phyloP scores from a whole-genome alignment of 1,139 yeast species.

The Suhomyces yuchorum region DNA sequence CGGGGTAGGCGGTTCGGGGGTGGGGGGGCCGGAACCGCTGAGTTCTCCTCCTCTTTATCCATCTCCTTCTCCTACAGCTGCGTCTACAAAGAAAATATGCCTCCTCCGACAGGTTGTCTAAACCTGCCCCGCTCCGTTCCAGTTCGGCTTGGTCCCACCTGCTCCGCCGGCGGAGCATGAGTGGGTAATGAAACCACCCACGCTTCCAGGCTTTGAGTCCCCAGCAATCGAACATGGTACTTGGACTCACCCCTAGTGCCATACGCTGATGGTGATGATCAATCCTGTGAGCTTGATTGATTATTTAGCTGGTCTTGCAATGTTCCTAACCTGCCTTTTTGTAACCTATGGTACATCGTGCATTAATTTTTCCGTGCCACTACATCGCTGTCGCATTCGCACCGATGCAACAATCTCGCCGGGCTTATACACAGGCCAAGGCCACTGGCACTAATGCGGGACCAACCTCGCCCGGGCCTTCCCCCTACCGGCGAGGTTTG shows the following conservation, averaged over 20 bases:
- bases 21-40: background rate
- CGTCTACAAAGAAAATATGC: background rate
- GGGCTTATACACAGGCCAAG: background rate
- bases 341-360: background rate
- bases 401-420: background rate
- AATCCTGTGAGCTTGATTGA: background rate
- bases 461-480: background rate
- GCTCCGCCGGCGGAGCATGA: background rate
- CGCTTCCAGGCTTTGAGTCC: background rate
- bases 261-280: background rate
- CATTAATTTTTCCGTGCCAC: background rate
- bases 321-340: background rate
- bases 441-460: background rate
- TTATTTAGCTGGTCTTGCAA: background rate
- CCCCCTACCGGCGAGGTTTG: background rate
- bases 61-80: background rate
- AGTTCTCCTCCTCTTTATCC: background rate
- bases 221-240: background rate
- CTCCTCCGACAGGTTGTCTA: background rate
- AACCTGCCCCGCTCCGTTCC: background rate
- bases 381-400: background rate
- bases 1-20: background rate
- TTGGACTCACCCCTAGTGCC: background rate
- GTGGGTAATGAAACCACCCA: background rate
- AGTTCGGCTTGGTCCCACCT: background rate